Percentiles rank a stretch among this genome's conserved stretches.
phyloP scores from a whole-genome alignment of 257 asterid genomes.

The Jaltomata sinuosa region DNA sequence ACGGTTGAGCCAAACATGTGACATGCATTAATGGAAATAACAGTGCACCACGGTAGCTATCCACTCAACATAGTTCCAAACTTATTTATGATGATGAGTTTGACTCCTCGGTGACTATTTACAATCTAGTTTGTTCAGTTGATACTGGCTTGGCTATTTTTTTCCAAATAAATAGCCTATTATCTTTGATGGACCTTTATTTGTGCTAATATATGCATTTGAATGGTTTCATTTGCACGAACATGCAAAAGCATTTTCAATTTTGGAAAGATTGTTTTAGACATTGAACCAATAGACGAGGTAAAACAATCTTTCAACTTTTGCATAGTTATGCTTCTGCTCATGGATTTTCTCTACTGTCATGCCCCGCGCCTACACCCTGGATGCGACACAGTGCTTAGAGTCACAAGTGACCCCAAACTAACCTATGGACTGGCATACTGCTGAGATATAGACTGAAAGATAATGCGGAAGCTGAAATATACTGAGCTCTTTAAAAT shows the following conservation, averaged over 20 bases:
- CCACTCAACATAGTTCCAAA: slow-evolving; percentile 29
- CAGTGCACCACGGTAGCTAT: slow-evolving; percentile 18
- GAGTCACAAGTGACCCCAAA: no score
- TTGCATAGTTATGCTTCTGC: no score
- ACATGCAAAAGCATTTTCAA: slow-evolving; percentile 51
- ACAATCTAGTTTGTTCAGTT: slow-evolving; percentile 49
- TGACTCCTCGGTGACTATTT: slow-evolving; percentile 50
- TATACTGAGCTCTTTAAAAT: no score
- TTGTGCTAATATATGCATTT: slow-evolving; percentile 3
- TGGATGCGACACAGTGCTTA: no score
- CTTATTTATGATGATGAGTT: slow-evolving; percentile 33
- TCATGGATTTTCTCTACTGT: no score
- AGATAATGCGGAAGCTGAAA: no score
- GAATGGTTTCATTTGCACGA: slow-evolving; percentile 83
- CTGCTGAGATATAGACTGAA: no score
- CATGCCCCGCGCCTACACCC: no score
- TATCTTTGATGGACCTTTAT: neutral
- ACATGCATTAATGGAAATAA: slow-evolving; percentile 30
- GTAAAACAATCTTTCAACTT: no score
- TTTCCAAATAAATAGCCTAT: neutral
- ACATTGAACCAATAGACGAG: slow-evolving; percentile 72
- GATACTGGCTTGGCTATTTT: neutral
- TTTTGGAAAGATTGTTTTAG: slow-evolving; percentile 66
- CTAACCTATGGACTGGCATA: no score
- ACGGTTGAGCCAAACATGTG: slow-evolving; percentile 30